Evolutionary conservation across 768 basidiomycete genomes (phyloP).

Genomic region (Termitomyces sp.): DNA sequence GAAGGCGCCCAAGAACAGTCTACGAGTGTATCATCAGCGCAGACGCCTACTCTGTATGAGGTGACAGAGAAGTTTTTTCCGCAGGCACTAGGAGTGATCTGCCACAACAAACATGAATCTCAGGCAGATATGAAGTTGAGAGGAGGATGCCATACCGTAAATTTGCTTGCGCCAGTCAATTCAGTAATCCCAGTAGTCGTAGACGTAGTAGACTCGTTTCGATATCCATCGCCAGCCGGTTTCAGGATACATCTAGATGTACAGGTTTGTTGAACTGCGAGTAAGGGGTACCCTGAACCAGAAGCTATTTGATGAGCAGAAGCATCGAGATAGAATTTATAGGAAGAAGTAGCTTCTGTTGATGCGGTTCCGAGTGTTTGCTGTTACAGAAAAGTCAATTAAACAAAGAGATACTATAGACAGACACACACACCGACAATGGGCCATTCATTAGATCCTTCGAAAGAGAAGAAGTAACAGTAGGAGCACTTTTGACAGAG

Average conservation of each 20-base stretch:
- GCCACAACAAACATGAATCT: background rate
- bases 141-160: slow-evolving; percentile 11
- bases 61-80: slow-evolving; percentile 4
- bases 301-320: slow-evolving; percentile 3
- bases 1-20: slow-evolving; percentile 15
- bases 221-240: background rate
- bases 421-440: slow-evolving; percentile 11
- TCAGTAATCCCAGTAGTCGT: background rate
- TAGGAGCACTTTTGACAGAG: background rate
- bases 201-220: background rate
- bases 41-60: slow-evolving; percentile 17
- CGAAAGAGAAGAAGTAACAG: background rate
- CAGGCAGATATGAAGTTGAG: background rate
- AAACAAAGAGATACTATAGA: no score
- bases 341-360: slow-evolving; percentile 13
- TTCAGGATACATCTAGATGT: background rate
- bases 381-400: background rate
- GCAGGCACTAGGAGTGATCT: slow-evolving; percentile 15
- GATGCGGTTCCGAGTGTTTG: slow-evolving; percentile 18
- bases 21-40: slow-evolving; percentile 8
- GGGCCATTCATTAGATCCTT: slow-evolving; percentile 9
- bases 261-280: slow-evolving; percentile 17
- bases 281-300: background rate
- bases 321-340: slow-evolving; percentile 14
- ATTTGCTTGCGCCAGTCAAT: slow-evolving; percentile 7